Evolutionary conservation across 2,329 filamentous ascomycete species (phyloP).

Genomic region (Hirsutella rhossiliensis): DNA sequence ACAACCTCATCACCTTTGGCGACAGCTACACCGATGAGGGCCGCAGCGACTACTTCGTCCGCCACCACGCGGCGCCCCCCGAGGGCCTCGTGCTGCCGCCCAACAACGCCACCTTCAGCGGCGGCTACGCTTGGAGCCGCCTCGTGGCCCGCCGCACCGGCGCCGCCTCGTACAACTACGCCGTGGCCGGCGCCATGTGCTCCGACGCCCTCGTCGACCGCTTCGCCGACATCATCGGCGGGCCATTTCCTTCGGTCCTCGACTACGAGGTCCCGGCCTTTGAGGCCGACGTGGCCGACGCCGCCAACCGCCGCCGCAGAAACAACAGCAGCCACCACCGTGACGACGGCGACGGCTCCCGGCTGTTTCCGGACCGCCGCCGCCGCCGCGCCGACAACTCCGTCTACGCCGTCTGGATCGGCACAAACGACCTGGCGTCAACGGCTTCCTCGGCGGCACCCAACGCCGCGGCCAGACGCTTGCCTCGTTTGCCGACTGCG

Average conservation of each 20-base stretch:
- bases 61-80: slow-evolving; percentile 50
- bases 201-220: slow-evolving; percentile 55
- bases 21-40: slow-evolving; percentile 69
- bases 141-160: slow-evolving; percentile 49
- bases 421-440: slow-evolving; percentile 66
- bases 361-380: slow-evolving; percentile 28
- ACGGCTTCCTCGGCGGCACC: slow-evolving; percentile 53
- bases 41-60: slow-evolving; percentile 50
- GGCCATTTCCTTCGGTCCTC: slow-evolving; percentile 47
- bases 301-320: no score
- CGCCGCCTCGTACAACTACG: slow-evolving; percentile 53
- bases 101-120: slow-evolving; percentile 43
- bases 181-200: slow-evolving; percentile 60
- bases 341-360: slow-evolving; percentile 25
- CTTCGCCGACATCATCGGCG: slow-evolving; percentile 34
- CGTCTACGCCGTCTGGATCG: slow-evolving; percentile 69
- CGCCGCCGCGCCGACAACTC: slow-evolving; percentile 42
- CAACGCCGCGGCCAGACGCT: slow-evolving; percentile 49
- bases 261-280: slow-evolving; percentile 51
- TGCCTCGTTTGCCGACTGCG: slow-evolving; percentile 53
- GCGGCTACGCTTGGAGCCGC: slow-evolving; percentile 58
- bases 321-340: slow-evolving; percentile 19
- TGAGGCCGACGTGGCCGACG: background rate
- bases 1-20: slow-evolving; percentile 57
- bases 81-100: slow-evolving; percentile 36